Percentiles rank a stretch among this genome's conserved stretches.
Evolutionary conservation across 495 filamentous ascomycete species (phyloP).

Genomic region (Umbilicaria muhlenbergii): DNA sequence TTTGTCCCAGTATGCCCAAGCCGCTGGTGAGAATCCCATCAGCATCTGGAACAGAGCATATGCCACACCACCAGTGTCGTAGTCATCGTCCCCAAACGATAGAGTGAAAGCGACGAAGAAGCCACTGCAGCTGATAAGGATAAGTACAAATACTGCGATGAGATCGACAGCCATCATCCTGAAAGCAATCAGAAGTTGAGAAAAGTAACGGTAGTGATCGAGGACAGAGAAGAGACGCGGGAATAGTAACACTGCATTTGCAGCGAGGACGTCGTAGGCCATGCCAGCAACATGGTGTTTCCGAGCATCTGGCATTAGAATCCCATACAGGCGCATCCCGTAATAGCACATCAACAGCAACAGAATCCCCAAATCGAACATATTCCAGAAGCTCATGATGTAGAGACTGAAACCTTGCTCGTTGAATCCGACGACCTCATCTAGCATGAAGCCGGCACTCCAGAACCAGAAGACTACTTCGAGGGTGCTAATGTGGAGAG

Average conservation of each 20-base stretch:
- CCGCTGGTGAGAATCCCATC: conserved; percentile 73
- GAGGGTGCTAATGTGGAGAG: conserved; percentile 57
- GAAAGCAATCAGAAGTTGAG: conserved; percentile 82
- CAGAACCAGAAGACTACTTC: conserved; percentile 92
- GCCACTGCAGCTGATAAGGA: conserved; percentile 74
- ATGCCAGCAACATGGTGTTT: conserved; percentile 52
- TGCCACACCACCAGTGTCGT: conserved; percentile 50
- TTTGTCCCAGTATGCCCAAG: conserved; percentile 56
- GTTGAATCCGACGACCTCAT: conserved; percentile 82
- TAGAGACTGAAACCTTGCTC: conserved; percentile 90
- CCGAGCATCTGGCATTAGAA: conserved; percentile 54
- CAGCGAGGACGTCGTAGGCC: conserved; percentile 81
- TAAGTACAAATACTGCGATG: conserved; percentile 63
- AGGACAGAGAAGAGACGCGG: conserved; percentile 81
- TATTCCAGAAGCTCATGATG: conserved; percentile 93
- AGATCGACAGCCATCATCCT: conserved; percentile 84
- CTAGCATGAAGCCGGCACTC: conserved; percentile 95
- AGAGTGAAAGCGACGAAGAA: conserved; percentile 90
- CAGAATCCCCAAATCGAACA: conserved; percentile 80
- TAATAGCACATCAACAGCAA: conserved; percentile 80
- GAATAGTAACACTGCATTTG: conserved; percentile 76
- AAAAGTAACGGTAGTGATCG: conserved; percentile 91
- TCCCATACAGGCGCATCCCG: conserved; percentile 70
- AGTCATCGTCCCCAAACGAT: conserved; percentile 50
- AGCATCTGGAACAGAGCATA: conserved; percentile 85